Conservation (phyloP, 2,329 filamentous ascomycete species). For the Hypoxylon sp. region DNA sequence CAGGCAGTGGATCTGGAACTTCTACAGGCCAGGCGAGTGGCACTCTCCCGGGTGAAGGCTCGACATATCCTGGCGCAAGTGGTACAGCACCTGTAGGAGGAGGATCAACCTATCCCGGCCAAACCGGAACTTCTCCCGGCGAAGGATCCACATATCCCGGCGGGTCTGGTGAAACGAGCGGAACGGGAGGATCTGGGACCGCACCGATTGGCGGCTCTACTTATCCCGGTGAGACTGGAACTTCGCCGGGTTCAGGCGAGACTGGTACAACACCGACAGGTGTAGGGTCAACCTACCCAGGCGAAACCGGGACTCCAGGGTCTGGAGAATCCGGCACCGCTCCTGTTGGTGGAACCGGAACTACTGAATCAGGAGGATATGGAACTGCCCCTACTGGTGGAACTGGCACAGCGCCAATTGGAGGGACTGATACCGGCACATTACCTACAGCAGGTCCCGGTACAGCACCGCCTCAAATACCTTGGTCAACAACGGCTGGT, state of each 20-base stretch:
- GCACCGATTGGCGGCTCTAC: no score
- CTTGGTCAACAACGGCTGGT: no score
- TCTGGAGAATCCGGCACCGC: neutral
- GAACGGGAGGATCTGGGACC: no score
- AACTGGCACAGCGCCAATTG: neutral
- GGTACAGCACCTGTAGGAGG: neutral
- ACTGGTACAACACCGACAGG: no score
- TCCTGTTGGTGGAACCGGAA: neutral
- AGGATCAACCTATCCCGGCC: constrained; percentile 2
- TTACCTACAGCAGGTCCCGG: neutral
- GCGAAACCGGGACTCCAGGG: neutral
- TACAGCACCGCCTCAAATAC: neutral
- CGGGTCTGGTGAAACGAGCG: no score
- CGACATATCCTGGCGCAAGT: constrained; percentile 9
- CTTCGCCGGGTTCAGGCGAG: neutral
- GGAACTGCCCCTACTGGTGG: neutral
- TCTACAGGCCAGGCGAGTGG: neutral
- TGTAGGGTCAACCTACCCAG: no score
- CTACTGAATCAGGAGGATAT: neutral
- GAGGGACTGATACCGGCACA: neutral
- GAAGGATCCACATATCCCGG: neutral
- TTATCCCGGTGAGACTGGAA: neutral
- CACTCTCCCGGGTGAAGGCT: constrained; percentile 1
- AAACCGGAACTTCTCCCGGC: neutral
- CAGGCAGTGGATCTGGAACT: constrained; percentile 4